Percentiles rank a stretch among this genome's conserved stretches.
phyloP scores from a whole-genome alignment of 2,329 filamentous ascomycete genomes.

The Lithohypha guttulata region DNA sequence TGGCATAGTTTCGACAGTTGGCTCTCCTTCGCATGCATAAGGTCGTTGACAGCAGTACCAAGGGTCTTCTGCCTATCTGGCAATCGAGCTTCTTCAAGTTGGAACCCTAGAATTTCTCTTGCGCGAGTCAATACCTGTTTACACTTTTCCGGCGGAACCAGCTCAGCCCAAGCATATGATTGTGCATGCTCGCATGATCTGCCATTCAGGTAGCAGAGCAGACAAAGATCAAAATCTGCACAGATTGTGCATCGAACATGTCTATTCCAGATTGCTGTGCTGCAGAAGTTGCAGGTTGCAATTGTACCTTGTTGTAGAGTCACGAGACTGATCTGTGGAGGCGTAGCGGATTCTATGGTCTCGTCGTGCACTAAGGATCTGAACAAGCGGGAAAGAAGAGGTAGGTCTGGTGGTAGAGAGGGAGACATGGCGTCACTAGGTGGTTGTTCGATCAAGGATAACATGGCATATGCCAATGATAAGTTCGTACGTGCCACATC shows the following conservation, averaged over 20 bases:
- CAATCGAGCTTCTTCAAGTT: constrained; percentile 20
- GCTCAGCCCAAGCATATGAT: constrained; percentile 27
- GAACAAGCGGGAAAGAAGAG: constrained; percentile 25
- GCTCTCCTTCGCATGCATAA: constrained; percentile 23
- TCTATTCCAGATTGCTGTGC: constrained; percentile 30
- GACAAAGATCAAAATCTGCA: constrained; percentile 28
- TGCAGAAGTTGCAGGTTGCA: constrained; percentile 29
- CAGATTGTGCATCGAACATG: constrained; percentile 29
- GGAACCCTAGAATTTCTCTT: constrained; percentile 22
- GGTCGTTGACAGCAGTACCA: constrained; percentile 25
- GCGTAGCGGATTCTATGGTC: constrained; percentile 19
- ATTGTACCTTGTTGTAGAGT: constrained; percentile 26
- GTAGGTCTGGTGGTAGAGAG: constrained; percentile 22
- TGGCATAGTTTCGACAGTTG: constrained; percentile 24
- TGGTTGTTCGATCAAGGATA: constrained; percentile 23
- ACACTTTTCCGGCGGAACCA: constrained; percentile 24
- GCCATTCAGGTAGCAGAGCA: constrained; percentile 28
- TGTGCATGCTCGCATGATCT: constrained; percentile 28
- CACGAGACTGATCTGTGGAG: constrained; percentile 23
- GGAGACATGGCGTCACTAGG: constrained; percentile 10
- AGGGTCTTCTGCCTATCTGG: constrained; percentile 21
- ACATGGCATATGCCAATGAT: constrained; percentile 25
- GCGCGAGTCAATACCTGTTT: constrained; percentile 22
- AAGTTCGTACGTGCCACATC: constrained; percentile 26
- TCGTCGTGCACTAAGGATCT: constrained; percentile 27